phyloP scores from a whole-genome alignment of 495 filamentous ascomycete genomes.

The Annulohypoxylon moriforme region DNA sequence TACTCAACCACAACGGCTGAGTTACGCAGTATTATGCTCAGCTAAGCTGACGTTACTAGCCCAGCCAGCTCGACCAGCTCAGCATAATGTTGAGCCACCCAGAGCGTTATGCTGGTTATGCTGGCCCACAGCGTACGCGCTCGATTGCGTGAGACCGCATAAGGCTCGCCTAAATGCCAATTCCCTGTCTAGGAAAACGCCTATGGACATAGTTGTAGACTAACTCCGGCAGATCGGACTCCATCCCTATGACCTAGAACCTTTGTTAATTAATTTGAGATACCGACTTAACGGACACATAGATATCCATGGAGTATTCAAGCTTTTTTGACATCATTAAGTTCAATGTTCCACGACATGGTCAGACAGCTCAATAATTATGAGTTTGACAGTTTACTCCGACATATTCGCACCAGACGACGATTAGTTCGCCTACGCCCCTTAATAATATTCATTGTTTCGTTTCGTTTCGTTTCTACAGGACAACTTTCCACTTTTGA shows the following conservation, averaged over 20 bases:
- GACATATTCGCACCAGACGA: neutral
- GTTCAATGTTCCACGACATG: neutral
- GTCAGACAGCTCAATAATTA: neutral
- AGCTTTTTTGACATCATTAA: conserved; percentile 2
- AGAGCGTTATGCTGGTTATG: neutral
- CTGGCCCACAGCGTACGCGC: conserved; percentile 4
- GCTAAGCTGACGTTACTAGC: conserved; percentile 1
- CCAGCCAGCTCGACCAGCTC: neutral
- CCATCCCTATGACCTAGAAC: conserved; percentile 8
- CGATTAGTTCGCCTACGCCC: neutral
- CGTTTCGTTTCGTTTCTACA: neutral
- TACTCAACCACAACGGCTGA: neutral
- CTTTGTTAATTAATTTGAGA: conserved; percentile 20
- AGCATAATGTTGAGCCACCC: neutral
- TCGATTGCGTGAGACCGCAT: conserved; percentile 6
- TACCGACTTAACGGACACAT: conserved; percentile 11
- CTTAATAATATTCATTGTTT: neutral
- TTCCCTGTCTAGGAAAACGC: neutral
- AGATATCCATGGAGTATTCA: conserved; percentile 1
- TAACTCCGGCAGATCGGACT: neutral
- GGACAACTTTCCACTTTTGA: neutral
- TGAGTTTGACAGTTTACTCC: neutral
- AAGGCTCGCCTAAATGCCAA: neutral
- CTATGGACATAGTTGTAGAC: neutral
- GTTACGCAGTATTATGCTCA: neutral